A percentile compares a stretch with the other conserved stretches of the same genome.
phyloP scores from a whole-genome alignment of 257 asterid genomes.

The Cinchona pubescens region DNA sequence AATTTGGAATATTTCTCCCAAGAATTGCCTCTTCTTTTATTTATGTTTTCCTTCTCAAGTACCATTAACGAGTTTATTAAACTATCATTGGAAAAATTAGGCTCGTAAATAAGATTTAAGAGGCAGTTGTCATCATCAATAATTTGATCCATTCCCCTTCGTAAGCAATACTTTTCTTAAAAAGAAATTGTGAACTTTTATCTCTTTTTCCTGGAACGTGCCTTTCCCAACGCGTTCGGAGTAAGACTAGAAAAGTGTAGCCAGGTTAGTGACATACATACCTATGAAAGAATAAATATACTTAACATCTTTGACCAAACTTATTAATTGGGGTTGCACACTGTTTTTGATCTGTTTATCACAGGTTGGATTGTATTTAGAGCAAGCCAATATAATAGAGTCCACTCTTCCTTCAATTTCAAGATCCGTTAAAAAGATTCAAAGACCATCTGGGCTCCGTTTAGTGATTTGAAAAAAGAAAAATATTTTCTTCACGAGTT shows the following conservation, averaged over 20 bases:
- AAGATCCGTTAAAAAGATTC: constrained; percentile 30
- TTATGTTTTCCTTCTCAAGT: not conserved
- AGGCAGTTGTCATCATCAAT: not conserved
- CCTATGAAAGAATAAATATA: too few relatives aligned
- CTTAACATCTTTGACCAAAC: not conserved
- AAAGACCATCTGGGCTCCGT: constrained; percentile 10
- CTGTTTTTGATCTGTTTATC: constrained; percentile 38
- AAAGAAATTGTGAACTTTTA: not conserved
- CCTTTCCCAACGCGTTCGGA: not conserved
- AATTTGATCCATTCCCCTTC: not conserved
- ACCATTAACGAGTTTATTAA: not conserved
- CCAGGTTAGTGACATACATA: not conserved
- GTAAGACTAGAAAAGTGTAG: not conserved
- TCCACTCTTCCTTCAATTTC: constrained; percentile 1
- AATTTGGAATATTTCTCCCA: not conserved
- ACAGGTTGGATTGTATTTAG: constrained; percentile 48
- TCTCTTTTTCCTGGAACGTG: not conserved
- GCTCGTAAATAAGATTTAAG: not conserved
- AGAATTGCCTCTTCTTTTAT: not conserved
- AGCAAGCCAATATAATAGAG: constrained; percentile 30
- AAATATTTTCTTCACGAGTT: constrained; percentile 48
- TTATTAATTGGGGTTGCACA: constrained; percentile 2
- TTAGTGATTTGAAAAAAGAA: constrained; percentile 31
- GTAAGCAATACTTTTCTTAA: constrained; percentile 1
- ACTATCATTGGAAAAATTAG: not conserved